Evolutionary conservation across 331 rosid genomes (phyloP), one percentile per base, ranked within the genome.

Genomic region (Quercus phellos): DNA sequence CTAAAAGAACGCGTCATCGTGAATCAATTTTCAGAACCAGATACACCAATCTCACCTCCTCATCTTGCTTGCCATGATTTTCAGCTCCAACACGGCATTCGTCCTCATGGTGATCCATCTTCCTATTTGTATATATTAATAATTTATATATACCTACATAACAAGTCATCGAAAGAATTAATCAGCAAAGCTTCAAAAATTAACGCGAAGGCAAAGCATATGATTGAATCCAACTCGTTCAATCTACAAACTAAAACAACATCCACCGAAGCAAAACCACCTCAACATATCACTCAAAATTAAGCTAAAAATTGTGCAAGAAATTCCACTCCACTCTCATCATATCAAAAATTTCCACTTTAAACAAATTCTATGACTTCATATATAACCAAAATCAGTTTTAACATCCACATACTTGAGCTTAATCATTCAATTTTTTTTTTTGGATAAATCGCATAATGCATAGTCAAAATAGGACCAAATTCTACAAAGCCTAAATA

Each of bases 71-170:
- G 77, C 89, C 80, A 58, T 82, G 93, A 82, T 87, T 82, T 75
- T 88, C 93, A 79, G 83, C 78, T 24, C 77, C 92, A 22, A 54
- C 68, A 38, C 86, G 88, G 60, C 86, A 68, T 60, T 93, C 98
- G 73, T 94, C 97, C 74, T 90, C 98, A 2, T 82, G 88, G 61
- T 91, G 94, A 79, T 94, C 97, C 98, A 93, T 93, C 70, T 68
- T 74, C 18, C 72, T 69, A 63, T 64, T 82, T n/a, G 55, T 34
- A 75, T n/a, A 51, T 34, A 73, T 71, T 73, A 76, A 66, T 55
- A 55, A 73, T 64, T 75, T 61, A 74, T 51, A 24, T 61, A 75
- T 46, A 24, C 82, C 82, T 77, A 67, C n/a, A 72, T 61, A 32
- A 80, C 51, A 51, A 74, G 69, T 60, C 76, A 76, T 66, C n/a